These are phyloP conservation scores for Coriolopsis trogii DNA, from an alignment of 1,284 basidiomycete genomes.

Conservation along the genomic window DNA sequence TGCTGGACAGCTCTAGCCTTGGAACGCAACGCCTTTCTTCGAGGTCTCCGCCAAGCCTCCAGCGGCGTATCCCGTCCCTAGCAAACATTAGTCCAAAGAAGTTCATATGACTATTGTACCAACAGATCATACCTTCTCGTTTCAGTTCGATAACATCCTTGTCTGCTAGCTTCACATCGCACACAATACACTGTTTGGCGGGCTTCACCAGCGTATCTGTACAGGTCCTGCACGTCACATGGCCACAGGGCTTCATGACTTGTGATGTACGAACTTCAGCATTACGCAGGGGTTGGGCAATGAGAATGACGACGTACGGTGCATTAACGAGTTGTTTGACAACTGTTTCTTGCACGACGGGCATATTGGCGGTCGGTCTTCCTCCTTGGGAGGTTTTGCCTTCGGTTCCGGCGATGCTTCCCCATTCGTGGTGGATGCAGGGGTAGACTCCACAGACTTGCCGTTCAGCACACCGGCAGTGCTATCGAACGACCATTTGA, in stretches of 20 bases:
- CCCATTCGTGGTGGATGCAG: slow-evolving; percentile 34
- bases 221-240: slow-evolving; percentile 88
- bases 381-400: slow-evolving; percentile 46
- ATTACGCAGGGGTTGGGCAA: neutral
- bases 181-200: slow-evolving; percentile 79
- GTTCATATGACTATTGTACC: neutral
- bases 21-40: slow-evolving; percentile 75
- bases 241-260: slow-evolving; percentile 82
- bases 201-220: slow-evolving; percentile 80
- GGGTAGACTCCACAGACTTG: slow-evolving; percentile 45
- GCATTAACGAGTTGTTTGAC: slow-evolving; percentile 75
- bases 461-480: slow-evolving; percentile 35
- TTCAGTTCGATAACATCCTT: slow-evolving; percentile 76
- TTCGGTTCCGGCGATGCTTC: slow-evolving; percentile 28
- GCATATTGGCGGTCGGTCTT: slow-evolving; percentile 67
- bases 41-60: slow-evolving; percentile 88
- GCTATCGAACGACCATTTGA: slow-evolving; percentile 69
- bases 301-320: slow-evolving; percentile 51
- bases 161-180: slow-evolving; percentile 65
- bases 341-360: slow-evolving; percentile 87
- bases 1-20: too few species aligned
- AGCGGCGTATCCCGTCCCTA: slow-evolving; percentile 88
- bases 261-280: neutral
- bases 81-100: neutral
- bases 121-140: slow-evolving; percentile 68